Base-by-base conservation (phyloP, 352 stramenopile species). In the Phytophthora ohioensis region DNA sequence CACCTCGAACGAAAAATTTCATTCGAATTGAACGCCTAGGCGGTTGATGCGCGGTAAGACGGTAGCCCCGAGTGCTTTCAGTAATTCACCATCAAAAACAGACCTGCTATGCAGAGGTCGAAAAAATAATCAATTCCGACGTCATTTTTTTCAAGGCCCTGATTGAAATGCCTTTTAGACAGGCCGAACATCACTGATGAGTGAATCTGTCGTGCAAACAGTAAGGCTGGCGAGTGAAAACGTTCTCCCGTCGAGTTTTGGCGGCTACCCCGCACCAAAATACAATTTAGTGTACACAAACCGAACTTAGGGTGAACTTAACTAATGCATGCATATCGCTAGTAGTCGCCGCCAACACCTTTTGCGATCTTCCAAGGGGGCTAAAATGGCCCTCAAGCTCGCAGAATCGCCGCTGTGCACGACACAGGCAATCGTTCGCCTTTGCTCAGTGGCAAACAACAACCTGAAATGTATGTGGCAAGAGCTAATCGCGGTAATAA, bases 401-500 rank as follows among this genome's bases (percentile, higher is more conserved):
- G 49, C 4, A 52, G 39, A 48, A 30, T 61, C n/a, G 51, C 45
- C 7, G 58, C 56, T 10, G 53, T 70, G 7, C 54, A 56, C 32
- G 53, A 57, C 54, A 56, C 52, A 4, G 15, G 42, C 31, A 45
- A 69, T 17, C 46, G 47, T 5, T 55, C 46, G 35, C 67, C 60
- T n/a, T 48, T 74, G 32, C 54, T 67, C 12, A 31, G n/a, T 34
- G 34, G 5, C 32, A 75, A 75, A 13, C 43, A 57, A 4, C 39
- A 65, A 46, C 39, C 47, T 13, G 53, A 73, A 21, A 57, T 53
- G 21, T 71, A 69, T 55, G 52, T 73, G 45, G 17, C 52, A 52
- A 52, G 66, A 42, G 15, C 41, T 3, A 12, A 68, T 39, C 31
- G 11, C 9, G 35, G 38, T 27, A 51, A 62, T 21, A 21, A 36